A percentile compares a stretch with the other conserved stretches of the same genome.
phyloP scores from a whole-genome alignment of 768 basidiomycete species.

The Fibroporia radiculosa region DNA sequence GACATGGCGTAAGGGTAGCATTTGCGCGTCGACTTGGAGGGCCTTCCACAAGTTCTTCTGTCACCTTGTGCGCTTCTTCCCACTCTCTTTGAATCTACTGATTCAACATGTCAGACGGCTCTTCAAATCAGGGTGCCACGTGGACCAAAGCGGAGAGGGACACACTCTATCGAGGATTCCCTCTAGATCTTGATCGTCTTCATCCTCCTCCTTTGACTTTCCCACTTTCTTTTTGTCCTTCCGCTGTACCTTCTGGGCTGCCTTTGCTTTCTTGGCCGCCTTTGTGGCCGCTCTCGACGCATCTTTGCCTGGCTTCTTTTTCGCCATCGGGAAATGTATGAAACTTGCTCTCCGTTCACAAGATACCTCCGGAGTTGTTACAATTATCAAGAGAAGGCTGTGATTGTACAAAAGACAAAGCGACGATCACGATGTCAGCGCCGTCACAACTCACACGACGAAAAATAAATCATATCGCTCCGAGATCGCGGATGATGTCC shows the following conservation, averaged over 20 bases:
- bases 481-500: too few species aligned
- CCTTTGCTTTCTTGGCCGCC: constrained; percentile 60
- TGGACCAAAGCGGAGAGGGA: constrained; percentile 2
- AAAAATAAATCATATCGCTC: too few species aligned
- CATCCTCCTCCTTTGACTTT: constrained; percentile 47
- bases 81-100: constrained; percentile 76
- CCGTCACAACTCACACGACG: too few species aligned
- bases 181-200: constrained; percentile 75
- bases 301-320: constrained; percentile 40
- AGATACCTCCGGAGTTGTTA: too few species aligned
- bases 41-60: constrained; percentile 76
- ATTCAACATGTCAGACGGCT: constrained; percentile 3
- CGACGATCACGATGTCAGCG: too few species aligned
- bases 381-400: too few species aligned
- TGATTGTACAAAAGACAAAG: too few species aligned
- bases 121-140: background rate
- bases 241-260: constrained; percentile 56
- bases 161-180: constrained; percentile 72
- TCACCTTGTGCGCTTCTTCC: constrained; percentile 77
- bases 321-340: too few species aligned
- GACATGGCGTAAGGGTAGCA: constrained; percentile 74
- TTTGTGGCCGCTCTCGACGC: constrained; percentile 36
- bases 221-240: constrained; percentile 58
- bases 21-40: constrained; percentile 81
- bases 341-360: too few species aligned